A percentile compares a stretch with the other conserved stretches of the same genome.
Conservation (phyloP, 176 grass and related monocot genomes). For the Musa itinerans region DNA sequence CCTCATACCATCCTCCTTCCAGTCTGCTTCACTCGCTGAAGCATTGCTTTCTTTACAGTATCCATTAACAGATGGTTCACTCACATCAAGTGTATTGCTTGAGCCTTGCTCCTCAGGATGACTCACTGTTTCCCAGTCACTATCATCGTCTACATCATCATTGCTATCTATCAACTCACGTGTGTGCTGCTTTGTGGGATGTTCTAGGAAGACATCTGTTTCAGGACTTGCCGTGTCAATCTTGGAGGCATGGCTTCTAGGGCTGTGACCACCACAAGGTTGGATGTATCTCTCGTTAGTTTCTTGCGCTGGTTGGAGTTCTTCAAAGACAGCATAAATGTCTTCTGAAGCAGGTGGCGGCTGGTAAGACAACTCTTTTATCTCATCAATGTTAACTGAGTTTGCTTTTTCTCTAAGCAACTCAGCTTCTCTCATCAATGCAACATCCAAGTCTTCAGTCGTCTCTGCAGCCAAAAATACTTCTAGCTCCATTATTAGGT, state of each 20-base stretch:
- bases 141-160: constrained; percentile 52
- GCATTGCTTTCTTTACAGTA: constrained; percentile 44
- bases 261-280: constrained; percentile 45
- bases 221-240: constrained; percentile 54
- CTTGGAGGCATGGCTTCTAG: constrained; percentile 44
- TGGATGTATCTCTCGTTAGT: constrained; percentile 52
- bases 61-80: constrained; percentile 53
- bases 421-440: constrained; percentile 44
- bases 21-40: constrained; percentile 31
- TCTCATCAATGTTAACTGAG: constrained; percentile 41
- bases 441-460: constrained; percentile 35
- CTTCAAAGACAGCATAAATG: constrained; percentile 73
- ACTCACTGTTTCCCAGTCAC: constrained; percentile 83
- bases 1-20: constrained; percentile 19
- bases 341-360: constrained; percentile 61
- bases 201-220: constrained; percentile 72
- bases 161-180: constrained; percentile 38
- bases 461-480: constrained; percentile 33
- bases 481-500: constrained; percentile 44
- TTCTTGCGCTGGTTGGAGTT: constrained; percentile 47
- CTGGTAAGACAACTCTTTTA: constrained; percentile 60
- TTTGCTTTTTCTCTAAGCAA: constrained; percentile 40
- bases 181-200: constrained; percentile 31
- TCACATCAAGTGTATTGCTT: constrained; percentile 56
- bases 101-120: constrained; percentile 56